These are phyloP conservation scores for Phytophthora ramorum DNA, from an alignment of 352 stramenopile species.

Conservation along the genomic window DNA sequence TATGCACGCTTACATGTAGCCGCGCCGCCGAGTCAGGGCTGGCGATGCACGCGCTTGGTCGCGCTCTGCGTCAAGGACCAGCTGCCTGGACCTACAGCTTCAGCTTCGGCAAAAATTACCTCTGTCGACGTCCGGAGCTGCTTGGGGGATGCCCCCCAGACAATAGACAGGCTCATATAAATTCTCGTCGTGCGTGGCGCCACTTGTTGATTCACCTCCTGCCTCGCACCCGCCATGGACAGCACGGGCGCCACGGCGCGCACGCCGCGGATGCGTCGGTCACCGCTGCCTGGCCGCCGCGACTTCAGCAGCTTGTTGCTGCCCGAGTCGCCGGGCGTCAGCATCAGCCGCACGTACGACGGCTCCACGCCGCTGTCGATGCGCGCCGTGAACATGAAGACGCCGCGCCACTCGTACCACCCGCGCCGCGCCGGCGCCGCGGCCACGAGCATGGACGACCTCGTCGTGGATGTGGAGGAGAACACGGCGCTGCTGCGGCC, in stretches of 20 bases:
- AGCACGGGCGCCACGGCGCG: slow-evolving; percentile 79
- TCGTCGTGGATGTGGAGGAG: slow-evolving; percentile 40
- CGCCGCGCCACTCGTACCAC: slow-evolving; percentile 62
- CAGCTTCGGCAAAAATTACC: too few species aligned
- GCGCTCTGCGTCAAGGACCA: slow-evolving; percentile 17
- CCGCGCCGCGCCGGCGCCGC: slow-evolving; percentile 25
- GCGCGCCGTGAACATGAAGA: slow-evolving; percentile 46
- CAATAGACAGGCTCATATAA: too few species aligned
- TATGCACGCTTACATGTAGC: too few species aligned
- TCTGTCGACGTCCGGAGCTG: too few species aligned
- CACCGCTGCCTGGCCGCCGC: slow-evolving; percentile 29
- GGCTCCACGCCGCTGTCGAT: slow-evolving; percentile 32
- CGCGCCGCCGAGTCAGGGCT: too few species aligned
- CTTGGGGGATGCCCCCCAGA: background rate
- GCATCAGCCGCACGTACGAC: slow-evolving; percentile 45
- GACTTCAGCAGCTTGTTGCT: slow-evolving; percentile 24
- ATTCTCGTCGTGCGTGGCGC: slow-evolving; percentile 17
- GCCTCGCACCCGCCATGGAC: slow-evolving; percentile 61
- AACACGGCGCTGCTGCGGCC: slow-evolving; percentile 21
- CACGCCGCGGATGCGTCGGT: slow-evolving; percentile 62
- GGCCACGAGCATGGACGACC: slow-evolving; percentile 30
- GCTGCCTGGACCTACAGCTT: slow-evolving; percentile 19
- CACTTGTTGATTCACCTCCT: slow-evolving; percentile 30
- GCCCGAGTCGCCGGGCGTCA: slow-evolving; percentile 32
- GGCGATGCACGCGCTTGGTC: slow-evolving; percentile 5